These are phyloP conservation scores for Brasilioporus rufonigricans DNA, from an alignment of 768 basidiomycete species.

Conservation along the genomic window DNA sequence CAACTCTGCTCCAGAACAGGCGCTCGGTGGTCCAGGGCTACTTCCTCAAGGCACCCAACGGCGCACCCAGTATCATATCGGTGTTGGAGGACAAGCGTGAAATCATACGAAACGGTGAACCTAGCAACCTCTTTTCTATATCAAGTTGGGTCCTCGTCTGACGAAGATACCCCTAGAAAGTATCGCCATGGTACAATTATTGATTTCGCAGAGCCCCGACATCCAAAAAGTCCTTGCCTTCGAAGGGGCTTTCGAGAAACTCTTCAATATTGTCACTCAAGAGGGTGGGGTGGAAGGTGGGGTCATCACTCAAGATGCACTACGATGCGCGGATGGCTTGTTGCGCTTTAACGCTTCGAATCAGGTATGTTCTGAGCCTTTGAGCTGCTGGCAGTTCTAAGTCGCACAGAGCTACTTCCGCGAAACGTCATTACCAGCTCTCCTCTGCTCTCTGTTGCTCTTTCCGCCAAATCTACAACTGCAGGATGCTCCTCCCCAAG, in stretches of 20 bases:
- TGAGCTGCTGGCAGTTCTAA: slow-evolving; percentile 10
- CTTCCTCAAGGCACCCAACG: slow-evolving; percentile 83
- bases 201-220: slow-evolving; percentile 85
- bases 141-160: not conserved
- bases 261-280: slow-evolving; percentile 81
- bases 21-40: slow-evolving; percentile 83
- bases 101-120: slow-evolving; percentile 83
- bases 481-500: slow-evolving; percentile 67
- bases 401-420: slow-evolving; percentile 86
- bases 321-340: slow-evolving; percentile 81
- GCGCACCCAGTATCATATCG: slow-evolving; percentile 68
- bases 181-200: slow-evolving; percentile 74
- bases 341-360: slow-evolving; percentile 93
- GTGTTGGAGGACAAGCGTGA: slow-evolving; percentile 84
- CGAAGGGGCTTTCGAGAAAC: slow-evolving; percentile 93
- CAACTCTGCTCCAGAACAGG: slow-evolving; percentile 77
- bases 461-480: slow-evolving; percentile 65
- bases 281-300: slow-evolving; percentile 95
- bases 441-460: slow-evolving; percentile 65
- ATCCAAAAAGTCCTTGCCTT: slow-evolving; percentile 97
- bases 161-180: slow-evolving; percentile 54
- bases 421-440: slow-evolving; percentile 72
- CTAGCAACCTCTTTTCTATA: not conserved
- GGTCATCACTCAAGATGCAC: slow-evolving; percentile 78
- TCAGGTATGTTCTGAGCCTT: slow-evolving; percentile 53